phyloP scores from a whole-genome alignment of 768 basidiomycete species.

The Phlegmacium glaucopus region DNA sequence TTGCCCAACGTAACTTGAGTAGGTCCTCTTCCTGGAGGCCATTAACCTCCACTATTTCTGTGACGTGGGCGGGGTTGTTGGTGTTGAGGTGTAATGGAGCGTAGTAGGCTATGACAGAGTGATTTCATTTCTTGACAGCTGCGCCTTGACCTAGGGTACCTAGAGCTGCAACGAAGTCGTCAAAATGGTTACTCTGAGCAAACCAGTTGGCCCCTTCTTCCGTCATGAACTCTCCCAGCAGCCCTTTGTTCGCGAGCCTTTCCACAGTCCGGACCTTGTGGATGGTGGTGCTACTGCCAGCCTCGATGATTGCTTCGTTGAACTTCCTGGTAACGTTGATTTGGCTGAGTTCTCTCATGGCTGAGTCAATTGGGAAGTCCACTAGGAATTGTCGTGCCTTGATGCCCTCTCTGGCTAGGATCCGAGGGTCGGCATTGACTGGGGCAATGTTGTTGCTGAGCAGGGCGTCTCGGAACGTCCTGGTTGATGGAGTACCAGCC shows the following conservation, averaged over 20 bases:
- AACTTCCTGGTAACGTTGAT: no score
- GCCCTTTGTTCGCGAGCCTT: background rate
- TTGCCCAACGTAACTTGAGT: slow-evolving; percentile 10
- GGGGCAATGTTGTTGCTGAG: no score
- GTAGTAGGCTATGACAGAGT: slow-evolving; percentile 4
- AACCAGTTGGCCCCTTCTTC: slow-evolving; percentile 3
- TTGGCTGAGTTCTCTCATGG: no score
- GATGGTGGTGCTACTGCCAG: no score
- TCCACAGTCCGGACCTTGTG: background rate
- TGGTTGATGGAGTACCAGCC: no score
- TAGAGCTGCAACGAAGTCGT: background rate
- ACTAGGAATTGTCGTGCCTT: no score
- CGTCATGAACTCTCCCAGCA: slow-evolving; percentile 1
- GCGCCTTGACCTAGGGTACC: background rate
- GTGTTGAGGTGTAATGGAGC: slow-evolving; percentile 6
- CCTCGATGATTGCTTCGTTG: slow-evolving; percentile 36
- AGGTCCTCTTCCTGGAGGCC: background rate
- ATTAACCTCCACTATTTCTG: slow-evolving; percentile 10
- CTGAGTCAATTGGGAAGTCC: no score
- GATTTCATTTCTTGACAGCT: background rate
- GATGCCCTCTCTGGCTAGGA: no score
- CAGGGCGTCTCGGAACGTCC: no score
- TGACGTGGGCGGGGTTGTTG: background rate
- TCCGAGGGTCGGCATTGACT: no score
- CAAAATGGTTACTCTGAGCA: no score